Evolutionary conservation across 139 green algal species (phyloP).

Genomic region (Chlorella sp.): DNA sequence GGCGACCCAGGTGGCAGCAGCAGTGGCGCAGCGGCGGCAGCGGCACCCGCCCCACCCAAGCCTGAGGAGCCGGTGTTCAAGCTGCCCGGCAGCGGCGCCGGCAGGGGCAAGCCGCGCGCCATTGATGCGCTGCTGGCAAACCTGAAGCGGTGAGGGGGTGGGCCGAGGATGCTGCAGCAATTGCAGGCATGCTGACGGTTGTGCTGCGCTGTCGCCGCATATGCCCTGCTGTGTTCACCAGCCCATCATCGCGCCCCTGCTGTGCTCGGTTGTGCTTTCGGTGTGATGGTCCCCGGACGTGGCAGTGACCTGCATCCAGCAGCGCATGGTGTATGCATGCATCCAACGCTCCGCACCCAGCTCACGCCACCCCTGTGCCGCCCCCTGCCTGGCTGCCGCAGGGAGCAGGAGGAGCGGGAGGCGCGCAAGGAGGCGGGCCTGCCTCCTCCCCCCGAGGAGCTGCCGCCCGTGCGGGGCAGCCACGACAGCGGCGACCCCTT

Average conservation of each 20-base stretch:
- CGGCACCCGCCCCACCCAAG: neutral
- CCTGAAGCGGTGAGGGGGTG: constrained; percentile 73
- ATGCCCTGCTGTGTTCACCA: neutral
- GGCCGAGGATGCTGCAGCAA: neutral
- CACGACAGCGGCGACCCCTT: constrained; percentile 75
- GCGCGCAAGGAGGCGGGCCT: constrained; percentile 48
- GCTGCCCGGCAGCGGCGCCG: constrained; percentile 26
- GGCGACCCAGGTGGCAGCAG: neutral
- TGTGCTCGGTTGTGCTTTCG: too few relatives aligned
- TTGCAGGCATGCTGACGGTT: neutral
- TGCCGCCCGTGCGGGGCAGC: constrained; percentile 21
- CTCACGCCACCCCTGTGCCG: neutral
- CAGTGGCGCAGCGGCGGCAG: neutral
- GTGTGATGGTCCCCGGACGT: too few relatives aligned
- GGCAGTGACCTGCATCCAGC: too few relatives aligned
- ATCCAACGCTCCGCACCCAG: too few relatives aligned
- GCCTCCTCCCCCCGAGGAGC: constrained; percentile 19
- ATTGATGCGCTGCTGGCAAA: constrained; percentile 94
- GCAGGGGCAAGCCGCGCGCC: constrained; percentile 69
- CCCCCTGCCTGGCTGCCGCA: constrained; percentile 32
- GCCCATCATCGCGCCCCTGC: neutral
- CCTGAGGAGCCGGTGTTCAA: constrained; percentile 41
- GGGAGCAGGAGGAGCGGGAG: constrained; percentile 86
- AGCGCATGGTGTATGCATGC: too few relatives aligned
- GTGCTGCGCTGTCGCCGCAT: neutral